Conservation (phyloP, 768 basidiomycete genomes). For the Coprinopsis marcescibilis region DNA sequence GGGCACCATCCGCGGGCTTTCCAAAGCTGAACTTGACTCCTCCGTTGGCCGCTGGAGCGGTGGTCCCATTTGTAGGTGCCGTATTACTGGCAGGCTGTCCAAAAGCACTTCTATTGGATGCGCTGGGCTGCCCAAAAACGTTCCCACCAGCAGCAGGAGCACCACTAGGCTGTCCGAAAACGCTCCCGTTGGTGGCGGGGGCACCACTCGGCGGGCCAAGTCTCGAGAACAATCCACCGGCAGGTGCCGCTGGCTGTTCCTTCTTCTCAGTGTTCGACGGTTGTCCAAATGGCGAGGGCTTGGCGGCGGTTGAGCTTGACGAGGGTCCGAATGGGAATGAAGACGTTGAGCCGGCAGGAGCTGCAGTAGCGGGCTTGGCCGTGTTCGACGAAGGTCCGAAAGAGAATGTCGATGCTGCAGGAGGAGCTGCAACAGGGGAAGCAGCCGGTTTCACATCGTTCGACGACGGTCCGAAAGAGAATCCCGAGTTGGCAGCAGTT, state of each 20-base stretch:
- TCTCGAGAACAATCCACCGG: neutral
- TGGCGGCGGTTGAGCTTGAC: slow-evolving; percentile 8
- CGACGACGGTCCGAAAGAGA: neutral
- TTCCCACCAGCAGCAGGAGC: neutral
- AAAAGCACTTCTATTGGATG: slow-evolving; percentile 2
- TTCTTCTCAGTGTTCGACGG: neutral
- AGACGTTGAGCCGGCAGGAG: slow-evolving; percentile 1
- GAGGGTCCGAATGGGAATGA: slow-evolving; percentile 17
- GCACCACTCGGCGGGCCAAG: neutral
- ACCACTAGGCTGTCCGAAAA: neutral
- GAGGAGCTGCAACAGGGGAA: neutral
- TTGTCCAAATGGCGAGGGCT: slow-evolving; percentile 2
- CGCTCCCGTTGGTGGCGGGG: neutral
- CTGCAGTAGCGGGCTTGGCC: slow-evolving; percentile 13
- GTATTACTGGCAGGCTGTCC: neutral
- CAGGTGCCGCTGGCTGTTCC: neutral
- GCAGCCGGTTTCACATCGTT: neutral
- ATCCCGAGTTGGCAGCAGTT: neutral
- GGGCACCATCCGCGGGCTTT: neutral
- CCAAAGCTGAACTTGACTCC: slow-evolving; percentile 7
- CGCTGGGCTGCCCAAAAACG: slow-evolving; percentile 9
- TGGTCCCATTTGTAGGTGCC: neutral
- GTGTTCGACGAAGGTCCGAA: slow-evolving; percentile 1
- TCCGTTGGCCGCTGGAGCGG: slow-evolving; percentile 7
- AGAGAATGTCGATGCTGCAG: neutral